A percentile compares a stretch with the other conserved stretches of the same genome.
Evolutionary conservation across 768 basidiomycete genomes (phyloP).

Genomic region (Kwoniella heveanensis): DNA sequence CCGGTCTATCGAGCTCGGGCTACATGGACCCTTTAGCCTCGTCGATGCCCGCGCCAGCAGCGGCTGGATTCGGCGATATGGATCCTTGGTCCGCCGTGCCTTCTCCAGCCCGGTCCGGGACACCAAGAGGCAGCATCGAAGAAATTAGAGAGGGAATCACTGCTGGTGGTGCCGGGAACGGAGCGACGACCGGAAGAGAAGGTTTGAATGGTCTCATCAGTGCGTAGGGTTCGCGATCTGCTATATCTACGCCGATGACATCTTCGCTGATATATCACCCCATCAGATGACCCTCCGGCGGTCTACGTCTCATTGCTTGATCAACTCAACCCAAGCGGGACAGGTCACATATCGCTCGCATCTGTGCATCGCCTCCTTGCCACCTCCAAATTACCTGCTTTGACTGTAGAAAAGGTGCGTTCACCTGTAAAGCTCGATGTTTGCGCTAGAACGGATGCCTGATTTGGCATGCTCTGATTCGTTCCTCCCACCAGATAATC

Average conservation of each 20-base stretch:
- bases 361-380: constrained; percentile 76
- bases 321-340: constrained; percentile 68
- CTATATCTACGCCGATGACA: too few species aligned
- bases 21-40: constrained; percentile 45
- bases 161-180: background rate
- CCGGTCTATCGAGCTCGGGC: constrained; percentile 13
- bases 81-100: constrained; percentile 56
- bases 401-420: constrained; percentile 75
- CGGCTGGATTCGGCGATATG: constrained; percentile 42
- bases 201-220: constrained; percentile 30
- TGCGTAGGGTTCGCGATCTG: constrained; percentile 21
- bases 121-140: constrained; percentile 33
- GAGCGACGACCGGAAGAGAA: constrained; percentile 8
- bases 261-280: constrained; percentile 3
- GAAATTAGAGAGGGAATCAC: constrained; percentile 21
- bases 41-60: constrained; percentile 31
- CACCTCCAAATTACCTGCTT: constrained; percentile 76
- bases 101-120: constrained; percentile 41
- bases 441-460: too few species aligned
- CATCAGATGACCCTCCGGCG: constrained; percentile 75
- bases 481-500: constrained; percentile 67
- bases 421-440: background rate
- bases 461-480: background rate
- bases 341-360: constrained; percentile 79
- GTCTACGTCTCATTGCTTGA: constrained; percentile 75